These are phyloP conservation scores for Leccinum subspadiceum DNA, from an alignment of 1,284 basidiomycete genomes.

Conservation along the genomic window DNA sequence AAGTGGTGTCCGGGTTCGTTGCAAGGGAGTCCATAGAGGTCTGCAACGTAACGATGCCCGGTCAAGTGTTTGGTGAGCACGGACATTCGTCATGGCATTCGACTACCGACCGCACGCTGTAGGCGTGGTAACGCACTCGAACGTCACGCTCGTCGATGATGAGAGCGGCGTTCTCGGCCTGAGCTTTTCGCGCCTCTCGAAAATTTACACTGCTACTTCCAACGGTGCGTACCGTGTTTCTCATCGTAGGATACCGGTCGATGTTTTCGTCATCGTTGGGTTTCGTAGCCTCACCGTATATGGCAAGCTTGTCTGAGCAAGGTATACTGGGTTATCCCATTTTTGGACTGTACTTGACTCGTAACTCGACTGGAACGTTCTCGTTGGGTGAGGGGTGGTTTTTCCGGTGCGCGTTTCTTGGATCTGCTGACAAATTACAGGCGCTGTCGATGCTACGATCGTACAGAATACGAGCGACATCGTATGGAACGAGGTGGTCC, in stretches of 20 bases:
- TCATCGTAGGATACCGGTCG: background rate
- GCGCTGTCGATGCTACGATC: slow-evolving; percentile 68
- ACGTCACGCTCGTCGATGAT: slow-evolving; percentile 58
- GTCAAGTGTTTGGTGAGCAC: slow-evolving; percentile 64
- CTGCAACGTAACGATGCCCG: slow-evolving; percentile 53
- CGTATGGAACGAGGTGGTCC: slow-evolving; percentile 69
- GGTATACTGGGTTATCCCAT: slow-evolving; percentile 70
- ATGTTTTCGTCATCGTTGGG: background rate
- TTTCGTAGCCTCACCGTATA: slow-evolving; percentile 59
- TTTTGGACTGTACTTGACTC: slow-evolving; percentile 65
- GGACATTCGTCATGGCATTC: slow-evolving; percentile 6
- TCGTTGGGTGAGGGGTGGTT: slow-evolving; percentile 49
- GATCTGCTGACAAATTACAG: slow-evolving; percentile 34
- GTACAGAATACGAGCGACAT: slow-evolving; percentile 59
- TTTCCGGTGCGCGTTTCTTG: background rate
- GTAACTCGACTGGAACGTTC: slow-evolving; percentile 58
- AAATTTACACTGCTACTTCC: slow-evolving; percentile 44
- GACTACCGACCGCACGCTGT: background rate
- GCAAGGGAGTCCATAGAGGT: slow-evolving; percentile 61
- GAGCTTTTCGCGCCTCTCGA: slow-evolving; percentile 71
- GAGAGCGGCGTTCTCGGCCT: slow-evolving; percentile 72
- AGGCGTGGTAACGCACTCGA: slow-evolving; percentile 62
- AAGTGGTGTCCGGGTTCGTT: slow-evolving; percentile 67
- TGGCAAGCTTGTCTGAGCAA: slow-evolving; percentile 57
- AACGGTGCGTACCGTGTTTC: slow-evolving; percentile 46